phyloP scores from a whole-genome alignment of 2,329 filamentous ascomycete species.

The Diaporthe citrichinensis region DNA sequence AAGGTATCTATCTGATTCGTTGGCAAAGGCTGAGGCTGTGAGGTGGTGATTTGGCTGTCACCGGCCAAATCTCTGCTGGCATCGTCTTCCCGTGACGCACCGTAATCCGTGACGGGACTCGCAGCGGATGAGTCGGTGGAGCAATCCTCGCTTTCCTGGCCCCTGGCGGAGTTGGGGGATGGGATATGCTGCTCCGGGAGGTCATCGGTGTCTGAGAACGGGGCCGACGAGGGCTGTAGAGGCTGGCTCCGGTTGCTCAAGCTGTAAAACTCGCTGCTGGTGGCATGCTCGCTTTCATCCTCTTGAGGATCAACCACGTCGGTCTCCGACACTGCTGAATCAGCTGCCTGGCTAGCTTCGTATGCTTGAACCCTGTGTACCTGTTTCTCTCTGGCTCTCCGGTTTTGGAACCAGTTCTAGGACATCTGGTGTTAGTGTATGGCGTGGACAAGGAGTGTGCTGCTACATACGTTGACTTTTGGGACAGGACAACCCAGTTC shows the following conservation, averaged over 20 bases:
- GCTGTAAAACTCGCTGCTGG: slow-evolving; percentile 51
- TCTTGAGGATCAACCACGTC: slow-evolving; percentile 47
- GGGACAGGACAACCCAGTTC: slow-evolving; percentile 40
- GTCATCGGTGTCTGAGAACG: slow-evolving; percentile 50
- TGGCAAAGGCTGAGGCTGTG: slow-evolving; percentile 22
- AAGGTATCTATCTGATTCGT: slow-evolving; percentile 15
- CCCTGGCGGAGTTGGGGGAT: slow-evolving; percentile 19
- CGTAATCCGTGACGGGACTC: neutral
- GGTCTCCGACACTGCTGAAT: slow-evolving; percentile 54
- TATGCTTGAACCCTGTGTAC: slow-evolving; percentile 69
- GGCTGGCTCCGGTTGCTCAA: slow-evolving; percentile 51
- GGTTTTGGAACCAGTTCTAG: slow-evolving; percentile 79
- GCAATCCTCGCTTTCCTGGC: slow-evolving; percentile 31
- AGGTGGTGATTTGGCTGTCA: slow-evolving; percentile 1
- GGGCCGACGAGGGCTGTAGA: slow-evolving; percentile 54
- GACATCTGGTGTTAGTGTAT: slow-evolving; percentile 48
- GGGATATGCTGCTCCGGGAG: slow-evolving; percentile 42
- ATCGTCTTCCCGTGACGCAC: neutral
- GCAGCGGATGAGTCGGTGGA: slow-evolving; percentile 24
- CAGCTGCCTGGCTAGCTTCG: slow-evolving; percentile 59
- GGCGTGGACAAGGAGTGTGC: neutral
- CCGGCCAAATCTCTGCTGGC: neutral
- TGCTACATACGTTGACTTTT: slow-evolving; percentile 39
- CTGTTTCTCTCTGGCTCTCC: slow-evolving; percentile 75
- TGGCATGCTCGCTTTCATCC: slow-evolving; percentile 45